Base-by-base conservation (phyloP, 2,329 filamentous ascomycete species). In the Arthrobotrys megalospora region DNA sequence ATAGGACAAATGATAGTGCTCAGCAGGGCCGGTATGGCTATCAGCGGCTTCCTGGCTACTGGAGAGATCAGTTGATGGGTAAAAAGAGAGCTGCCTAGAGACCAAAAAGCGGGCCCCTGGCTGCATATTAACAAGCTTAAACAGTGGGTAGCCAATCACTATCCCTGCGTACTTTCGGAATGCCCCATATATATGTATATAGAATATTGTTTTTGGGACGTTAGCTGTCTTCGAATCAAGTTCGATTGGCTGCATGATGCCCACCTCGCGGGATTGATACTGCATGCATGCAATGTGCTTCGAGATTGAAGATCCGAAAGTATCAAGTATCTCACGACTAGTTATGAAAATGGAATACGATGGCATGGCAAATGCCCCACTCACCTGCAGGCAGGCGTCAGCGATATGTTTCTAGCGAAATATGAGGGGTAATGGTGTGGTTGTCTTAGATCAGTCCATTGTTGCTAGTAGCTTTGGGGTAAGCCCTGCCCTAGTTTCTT, bases 51-150 rank as follows among this genome's bases (percentile, higher is more conserved):
- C 63, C 67, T 68, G 52, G 75, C 58, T 68, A 68, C 53, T 72
- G 53, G 34, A 63, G 32, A 62, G 60, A 77, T 70, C 73, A 77
- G 38, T 71, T 77, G 60, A 66, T 66, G 64, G 41, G 21, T 70
- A 55, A 38, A 38, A 68, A 55, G 58, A 78, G 75, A 72, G 75
- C 67, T 78, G 75, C 75, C 75, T 78, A 78, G 75, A 65, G 50
- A 68, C 67, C 67, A 62, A 21, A 63, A 64, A 52, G 58, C 60
- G 62, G 48, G 50, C 53, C 60, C 75, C 75, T 71, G 53, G 67
- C 67, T 64, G 67, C 60, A 63, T 78, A 55, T 72, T 55, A 78
- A 67, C 75, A 78, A 68, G 75, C 62, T 78, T 72, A 72, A 72
- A 66, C 32, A 53, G 28, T 24, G 38, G 32, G 14, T 34, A 67